Evolutionary conservation across 2,329 filamentous ascomycete genomes (phyloP).

Genomic region (Magnaporthales sp.): DNA sequence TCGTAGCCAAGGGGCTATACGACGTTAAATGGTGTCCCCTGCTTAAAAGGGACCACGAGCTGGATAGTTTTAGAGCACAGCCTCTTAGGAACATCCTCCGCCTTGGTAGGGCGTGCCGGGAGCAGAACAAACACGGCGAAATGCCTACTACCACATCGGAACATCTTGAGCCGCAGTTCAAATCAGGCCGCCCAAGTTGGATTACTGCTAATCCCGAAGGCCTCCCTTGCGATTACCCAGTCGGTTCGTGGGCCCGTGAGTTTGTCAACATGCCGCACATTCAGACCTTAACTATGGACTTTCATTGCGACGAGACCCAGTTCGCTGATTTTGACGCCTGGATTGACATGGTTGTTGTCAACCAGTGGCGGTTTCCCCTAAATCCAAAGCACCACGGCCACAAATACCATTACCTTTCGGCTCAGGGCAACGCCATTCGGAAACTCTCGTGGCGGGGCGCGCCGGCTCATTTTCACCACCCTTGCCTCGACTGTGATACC

Average conservation of each 20-base stretch:
- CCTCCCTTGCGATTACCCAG: background rate
- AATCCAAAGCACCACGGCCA: background rate
- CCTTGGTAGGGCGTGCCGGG: background rate
- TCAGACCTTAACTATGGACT: background rate
- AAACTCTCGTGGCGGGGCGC: background rate
- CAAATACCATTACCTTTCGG: background rate
- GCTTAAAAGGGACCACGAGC: background rate
- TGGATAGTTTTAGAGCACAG: too few relatives aligned
- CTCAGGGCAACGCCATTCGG: background rate
- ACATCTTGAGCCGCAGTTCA: background rate
- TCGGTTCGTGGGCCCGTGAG: background rate
- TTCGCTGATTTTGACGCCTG: background rate
- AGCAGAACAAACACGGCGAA: too few relatives aligned
- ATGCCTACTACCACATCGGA: background rate
- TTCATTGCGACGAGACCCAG: background rate
- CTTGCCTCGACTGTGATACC: background rate
- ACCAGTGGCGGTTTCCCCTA: background rate
- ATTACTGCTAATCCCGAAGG: background rate
- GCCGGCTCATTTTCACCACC: background rate
- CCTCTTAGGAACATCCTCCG: background rate
- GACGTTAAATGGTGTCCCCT: background rate
- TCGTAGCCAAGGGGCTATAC: background rate
- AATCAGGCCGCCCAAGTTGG: background rate
- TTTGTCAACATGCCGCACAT: background rate
- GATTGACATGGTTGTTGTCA: background rate